Evolutionary conservation across 2,329 filamentous ascomycete species (phyloP).

Genomic region (Xylariaceae sp.): DNA sequence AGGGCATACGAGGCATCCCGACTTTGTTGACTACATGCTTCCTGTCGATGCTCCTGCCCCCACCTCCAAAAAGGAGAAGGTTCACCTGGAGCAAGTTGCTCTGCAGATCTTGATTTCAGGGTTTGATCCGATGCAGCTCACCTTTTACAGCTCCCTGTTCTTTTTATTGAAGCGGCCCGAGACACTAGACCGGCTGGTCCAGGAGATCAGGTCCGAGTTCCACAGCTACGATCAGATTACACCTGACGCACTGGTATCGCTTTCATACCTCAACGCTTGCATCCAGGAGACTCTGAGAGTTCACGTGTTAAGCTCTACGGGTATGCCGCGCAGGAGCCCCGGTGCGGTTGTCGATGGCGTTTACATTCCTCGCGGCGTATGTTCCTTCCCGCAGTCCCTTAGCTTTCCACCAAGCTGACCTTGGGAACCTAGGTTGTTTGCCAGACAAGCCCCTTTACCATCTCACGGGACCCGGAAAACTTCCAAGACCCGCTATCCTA

Average conservation of each 20-base stretch:
- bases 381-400: too few relatives aligned
- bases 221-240: conserved; percentile 9
- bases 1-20: conserved; percentile 11
- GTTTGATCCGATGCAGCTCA: conserved; percentile 9
- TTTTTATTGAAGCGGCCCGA: conserved; percentile 7
- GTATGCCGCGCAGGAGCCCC: conserved; percentile 9
- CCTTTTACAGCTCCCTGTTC: conserved; percentile 6
- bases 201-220: conserved; percentile 8
- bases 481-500: conserved; percentile 3
- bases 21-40: conserved; percentile 15
- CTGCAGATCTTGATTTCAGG: conserved; percentile 13
- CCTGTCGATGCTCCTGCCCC: conserved; percentile 4
- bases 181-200: conserved; percentile 2
- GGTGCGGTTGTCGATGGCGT: conserved; percentile 10
- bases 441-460: not conserved
- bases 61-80: conserved; percentile 7
- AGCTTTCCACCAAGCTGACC: too few relatives aligned
- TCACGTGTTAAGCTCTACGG: conserved; percentile 18
- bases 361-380: conserved; percentile 12
- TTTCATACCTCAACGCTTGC: conserved; percentile 20
- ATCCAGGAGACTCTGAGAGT: conserved; percentile 23
- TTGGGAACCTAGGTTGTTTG: too few relatives aligned
- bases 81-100: conserved; percentile 10
- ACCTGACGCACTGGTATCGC: conserved; percentile 6
- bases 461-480: conserved; percentile 1